Evolutionary conservation across 768 basidiomycete genomes (phyloP).

Genomic region (Boletus reticuloceps): DNA sequence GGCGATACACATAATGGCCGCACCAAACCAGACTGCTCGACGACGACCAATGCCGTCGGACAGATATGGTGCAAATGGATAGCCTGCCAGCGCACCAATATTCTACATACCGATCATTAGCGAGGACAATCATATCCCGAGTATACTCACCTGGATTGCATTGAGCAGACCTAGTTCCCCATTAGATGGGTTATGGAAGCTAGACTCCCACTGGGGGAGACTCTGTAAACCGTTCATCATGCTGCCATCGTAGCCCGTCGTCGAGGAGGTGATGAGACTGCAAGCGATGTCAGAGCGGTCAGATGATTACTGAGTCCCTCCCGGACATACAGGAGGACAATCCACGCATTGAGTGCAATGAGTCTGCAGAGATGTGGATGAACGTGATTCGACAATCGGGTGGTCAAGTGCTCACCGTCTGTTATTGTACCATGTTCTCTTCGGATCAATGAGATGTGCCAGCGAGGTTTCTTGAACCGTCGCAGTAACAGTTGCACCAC

Average conservation of each 20-base stretch:
- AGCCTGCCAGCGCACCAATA: conserved; percentile 65
- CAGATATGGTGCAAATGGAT: conserved; percentile 68
- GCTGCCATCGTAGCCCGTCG: conserved; percentile 73
- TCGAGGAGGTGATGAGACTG: conserved; percentile 73
- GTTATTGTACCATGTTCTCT: conserved; percentile 76
- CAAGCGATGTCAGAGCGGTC: not conserved
- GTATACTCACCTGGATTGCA: conserved; percentile 58
- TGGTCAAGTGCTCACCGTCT: conserved; percentile 43
- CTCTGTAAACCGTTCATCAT: conserved; percentile 83
- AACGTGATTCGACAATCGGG: not conserved
- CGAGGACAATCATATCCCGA: not conserved
- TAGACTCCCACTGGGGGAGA: conserved; percentile 57
- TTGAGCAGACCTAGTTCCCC: conserved; percentile 65
- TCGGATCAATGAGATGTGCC: conserved; percentile 59
- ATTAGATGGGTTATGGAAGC: conserved; percentile 58
- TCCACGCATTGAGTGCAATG: conserved; percentile 66
- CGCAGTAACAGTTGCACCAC: conserved; percentile 32
- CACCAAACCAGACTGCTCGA: conserved; percentile 63
- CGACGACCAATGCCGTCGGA: conserved; percentile 74
- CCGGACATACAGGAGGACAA: conserved; percentile 54
- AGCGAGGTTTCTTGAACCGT: conserved; percentile 34
- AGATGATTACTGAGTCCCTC: not conserved
- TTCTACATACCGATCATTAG: conserved; percentile 41
- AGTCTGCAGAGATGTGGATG: conserved; percentile 37
- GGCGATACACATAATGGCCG: conserved; percentile 66